Evolutionary conservation across 352 stramenopile species (phyloP).

Genomic region (Phytophthora ohioensis): DNA sequence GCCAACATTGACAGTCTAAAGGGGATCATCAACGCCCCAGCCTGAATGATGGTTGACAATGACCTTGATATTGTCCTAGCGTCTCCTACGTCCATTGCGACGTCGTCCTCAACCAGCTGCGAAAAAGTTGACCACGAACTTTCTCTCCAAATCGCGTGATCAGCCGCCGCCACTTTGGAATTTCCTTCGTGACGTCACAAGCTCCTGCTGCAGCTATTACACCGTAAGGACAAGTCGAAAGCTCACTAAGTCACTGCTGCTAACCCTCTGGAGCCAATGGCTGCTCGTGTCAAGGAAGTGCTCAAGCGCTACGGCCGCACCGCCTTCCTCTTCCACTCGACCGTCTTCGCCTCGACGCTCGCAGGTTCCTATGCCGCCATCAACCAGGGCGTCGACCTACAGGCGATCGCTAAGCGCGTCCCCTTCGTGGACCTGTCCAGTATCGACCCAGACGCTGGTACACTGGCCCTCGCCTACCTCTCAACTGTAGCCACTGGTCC

Average conservation of each 20-base stretch:
- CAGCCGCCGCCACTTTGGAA: constrained; percentile 11
- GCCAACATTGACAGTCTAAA: no score
- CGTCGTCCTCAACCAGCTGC: constrained; percentile 2
- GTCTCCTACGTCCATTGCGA: neutral
- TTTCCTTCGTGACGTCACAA: constrained; percentile 21
- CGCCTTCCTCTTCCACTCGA: constrained; percentile 92
- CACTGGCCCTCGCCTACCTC: constrained; percentile 92
- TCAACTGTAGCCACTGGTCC: constrained; percentile 89
- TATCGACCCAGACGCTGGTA: constrained; percentile 75
- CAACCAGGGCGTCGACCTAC: constrained; percentile 70
- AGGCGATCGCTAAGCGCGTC: constrained; percentile 58
- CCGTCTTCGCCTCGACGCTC: constrained; percentile 96
- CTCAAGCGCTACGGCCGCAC: constrained; percentile 96
- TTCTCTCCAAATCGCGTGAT: constrained; percentile 24
- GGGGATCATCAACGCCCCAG: neutral
- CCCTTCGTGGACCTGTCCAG: constrained; percentile 79
- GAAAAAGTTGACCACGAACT: constrained; percentile 13
- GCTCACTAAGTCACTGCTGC: neutral
- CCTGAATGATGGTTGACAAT: no score
- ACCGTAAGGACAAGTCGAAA: neutral
- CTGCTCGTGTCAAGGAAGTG: constrained; percentile 74
- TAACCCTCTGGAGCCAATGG: constrained; percentile 46
- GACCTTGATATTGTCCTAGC: no score
- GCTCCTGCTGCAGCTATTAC: neutral
- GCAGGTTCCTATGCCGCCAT: constrained; percentile 81